phyloP scores from a whole-genome alignment of 2,329 filamentous ascomycete species.

The Alternaria dauci region DNA sequence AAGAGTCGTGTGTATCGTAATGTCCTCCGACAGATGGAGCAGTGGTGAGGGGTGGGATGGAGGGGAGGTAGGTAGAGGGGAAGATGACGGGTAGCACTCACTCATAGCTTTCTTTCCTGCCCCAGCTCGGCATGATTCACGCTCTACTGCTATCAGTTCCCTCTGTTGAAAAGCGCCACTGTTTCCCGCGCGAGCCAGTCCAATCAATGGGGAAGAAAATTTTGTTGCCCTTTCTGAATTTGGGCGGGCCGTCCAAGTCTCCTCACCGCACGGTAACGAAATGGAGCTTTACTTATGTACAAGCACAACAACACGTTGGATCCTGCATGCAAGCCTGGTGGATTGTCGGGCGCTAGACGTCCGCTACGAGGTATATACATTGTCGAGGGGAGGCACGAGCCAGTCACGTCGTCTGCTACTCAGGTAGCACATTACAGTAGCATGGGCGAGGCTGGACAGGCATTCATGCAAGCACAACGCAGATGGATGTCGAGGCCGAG shows the following conservation, averaged over 20 bases:
- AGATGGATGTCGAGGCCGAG: conserved; percentile 9
- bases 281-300: conserved; percentile 26
- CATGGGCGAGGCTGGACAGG: conserved; percentile 10
- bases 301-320: conserved; percentile 17
- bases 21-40: conserved; percentile 2
- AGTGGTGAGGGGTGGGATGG: conserved; percentile 14
- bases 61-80: conserved; percentile 14
- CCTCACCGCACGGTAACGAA: conserved; percentile 21
- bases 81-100: conserved; percentile 37
- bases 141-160: conserved; percentile 29
- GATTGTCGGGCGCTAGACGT: conserved; percentile 18
- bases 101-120: conserved; percentile 52
- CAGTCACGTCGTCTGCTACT: conserved; percentile 18
- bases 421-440: conserved; percentile 10
- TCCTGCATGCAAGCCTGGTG: conserved; percentile 20
- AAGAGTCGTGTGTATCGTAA: conserved; percentile 2
- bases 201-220: conserved; percentile 18
- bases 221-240: conserved; percentile 23
- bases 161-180: conserved; percentile 18
- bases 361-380: conserved; percentile 15
- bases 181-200: conserved; percentile 11
- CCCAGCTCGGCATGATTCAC: conserved; percentile 51
- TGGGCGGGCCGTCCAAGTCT: conserved; percentile 21
- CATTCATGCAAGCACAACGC: conserved; percentile 21
- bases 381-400: conserved; percentile 11